Base-by-base conservation (phyloP, 306 rosid species). In the Albizia julibrissin region DNA sequence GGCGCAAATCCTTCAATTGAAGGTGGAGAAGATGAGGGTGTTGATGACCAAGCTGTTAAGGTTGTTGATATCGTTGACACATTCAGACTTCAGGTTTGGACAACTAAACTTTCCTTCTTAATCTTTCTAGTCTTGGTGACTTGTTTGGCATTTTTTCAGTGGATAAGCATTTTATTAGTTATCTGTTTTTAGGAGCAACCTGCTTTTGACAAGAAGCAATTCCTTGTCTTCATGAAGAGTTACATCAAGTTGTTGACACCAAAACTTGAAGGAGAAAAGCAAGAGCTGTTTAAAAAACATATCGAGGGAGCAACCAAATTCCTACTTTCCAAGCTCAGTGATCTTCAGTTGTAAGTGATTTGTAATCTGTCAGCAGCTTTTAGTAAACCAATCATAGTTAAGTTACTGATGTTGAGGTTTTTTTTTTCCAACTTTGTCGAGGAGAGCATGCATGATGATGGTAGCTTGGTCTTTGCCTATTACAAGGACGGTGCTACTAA, bases 1-100 rank as follows among this genome's bases (percentile, higher is more conserved):
- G 98, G 99, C 80, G 99, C 99, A 5, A 95, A 95, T 85, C 97
- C 99, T 42, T 95, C 98, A 44, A 98, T 97, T 12, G 98, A 93
- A 85, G 98, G 92, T 78, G 93, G 80, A 8, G 95, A 79, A 6
- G 95, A 92, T 40, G 97, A 94, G 84, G 93, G 96, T 73, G 97
- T 94, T 78, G 96, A 94, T 87, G 98, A 94, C 78, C 88, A 89
- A 59, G 74, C 89, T 70, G 89, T 75, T 18, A 92, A 90, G 92
- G 84, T 83, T 34, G 89, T 86, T 58, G 85, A 83, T 75, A 83
- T 86, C 76, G 85, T 78, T 22, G 85, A 85, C 49, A 78, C 79
- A 3, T 85, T 85, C 65, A 85, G 85, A 72, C 88, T 81, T 68
- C 85, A 85, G 88, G 83, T 81, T 61, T 16, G 84, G 61, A 8